Evolutionary conservation across 1,284 basidiomycete species (phyloP), one percentile per base, ranked within the genome.

Genomic region (Heterobasidion irregulare): DNA sequence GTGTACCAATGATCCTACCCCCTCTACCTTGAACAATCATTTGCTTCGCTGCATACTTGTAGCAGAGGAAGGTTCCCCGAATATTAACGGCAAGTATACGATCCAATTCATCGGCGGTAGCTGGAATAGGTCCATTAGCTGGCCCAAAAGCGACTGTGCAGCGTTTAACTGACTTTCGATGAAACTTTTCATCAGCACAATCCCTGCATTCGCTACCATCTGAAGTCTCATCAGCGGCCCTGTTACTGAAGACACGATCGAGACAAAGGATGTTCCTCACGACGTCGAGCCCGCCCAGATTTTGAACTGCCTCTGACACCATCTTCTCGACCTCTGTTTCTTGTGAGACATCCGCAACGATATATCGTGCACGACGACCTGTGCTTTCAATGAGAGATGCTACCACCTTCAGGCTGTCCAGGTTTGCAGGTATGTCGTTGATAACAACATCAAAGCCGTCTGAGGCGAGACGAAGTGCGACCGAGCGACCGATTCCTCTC

Each of bases 201-300:
- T 59, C 2, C 68, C 67, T 6, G 65, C 68, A 50, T 69, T 69
- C 13, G 68, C 68, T 19, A 69, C 57, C 65, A 69, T 68, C 67
- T 69, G 26, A 8, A 19, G 5, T 44, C 16, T 4, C 5, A 16
- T 44, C 41, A 19, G 34, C 6, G 41, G 6, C 41, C 12, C 41
- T 6, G 41, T 13, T 13, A 44, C 16, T 26, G 26, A 5, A 44
- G 6, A 26, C 4, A 26, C 4, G 26, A 26, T 26, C 4, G 26
- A 26, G 4, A 26, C 26, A 26, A 26, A 26, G 26, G 26, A 26
- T 26, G 26, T 26, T 26, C 26, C 26, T 26, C 26, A 75, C 72
- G 49, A 75, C 68, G 52, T 74, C 68, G 10, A 75, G 59, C 9
- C 65, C 59, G 1, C 73, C 75, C 35, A 73, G 59, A 8, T 62